Conservation (phyloP, 2,329 filamentous ascomycete genomes). For the Aureobasidium sp. region DNA sequence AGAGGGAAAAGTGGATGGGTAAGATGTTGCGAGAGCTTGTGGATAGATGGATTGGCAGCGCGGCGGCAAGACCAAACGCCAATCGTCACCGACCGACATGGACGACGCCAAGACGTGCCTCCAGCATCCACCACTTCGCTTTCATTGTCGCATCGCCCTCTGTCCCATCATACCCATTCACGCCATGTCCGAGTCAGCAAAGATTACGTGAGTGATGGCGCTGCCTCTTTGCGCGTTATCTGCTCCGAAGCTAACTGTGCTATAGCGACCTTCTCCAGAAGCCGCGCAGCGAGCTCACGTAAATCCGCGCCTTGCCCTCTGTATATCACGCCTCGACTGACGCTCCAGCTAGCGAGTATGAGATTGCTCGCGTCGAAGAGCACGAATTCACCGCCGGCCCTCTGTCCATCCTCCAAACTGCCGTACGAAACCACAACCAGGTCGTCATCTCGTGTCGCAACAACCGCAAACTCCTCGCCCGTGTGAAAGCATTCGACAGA, state of each 20-base stretch:
- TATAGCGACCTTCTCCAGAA: slow-evolving; percentile 79
- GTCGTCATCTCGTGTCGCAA: slow-evolving; percentile 96
- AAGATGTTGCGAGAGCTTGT: slow-evolving; percentile 4
- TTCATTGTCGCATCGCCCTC: background rate
- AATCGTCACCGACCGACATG: slow-evolving; percentile 1
- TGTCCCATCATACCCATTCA: background rate
- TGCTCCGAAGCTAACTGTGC: background rate
- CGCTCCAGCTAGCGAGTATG: slow-evolving; percentile 63
- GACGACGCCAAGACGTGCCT: background rate
- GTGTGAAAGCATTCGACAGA: slow-evolving; percentile 96
- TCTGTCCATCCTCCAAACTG: slow-evolving; percentile 91
- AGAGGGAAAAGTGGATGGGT: background rate
- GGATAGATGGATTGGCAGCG: background rate
- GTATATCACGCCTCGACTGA: slow-evolving; percentile 19
- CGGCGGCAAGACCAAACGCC: slow-evolving; percentile 7
- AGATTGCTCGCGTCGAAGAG: slow-evolving; percentile 74
- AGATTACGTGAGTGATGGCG: slow-evolving; percentile 8
- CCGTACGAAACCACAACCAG: slow-evolving; percentile 88
- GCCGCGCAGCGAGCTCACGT: slow-evolving; percentile 87
- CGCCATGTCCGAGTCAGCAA: slow-evolving; percentile 14
- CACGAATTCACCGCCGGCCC: slow-evolving; percentile 75
- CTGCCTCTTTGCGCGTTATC: background rate
- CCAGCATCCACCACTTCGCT: background rate
- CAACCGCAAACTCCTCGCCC: slow-evolving; percentile 94
- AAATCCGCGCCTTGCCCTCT: slow-evolving; percentile 36